These are phyloP conservation scores for Penstemon barbatus DNA, from an alignment of 257 asterid genomes.

Conservation along the genomic window DNA sequence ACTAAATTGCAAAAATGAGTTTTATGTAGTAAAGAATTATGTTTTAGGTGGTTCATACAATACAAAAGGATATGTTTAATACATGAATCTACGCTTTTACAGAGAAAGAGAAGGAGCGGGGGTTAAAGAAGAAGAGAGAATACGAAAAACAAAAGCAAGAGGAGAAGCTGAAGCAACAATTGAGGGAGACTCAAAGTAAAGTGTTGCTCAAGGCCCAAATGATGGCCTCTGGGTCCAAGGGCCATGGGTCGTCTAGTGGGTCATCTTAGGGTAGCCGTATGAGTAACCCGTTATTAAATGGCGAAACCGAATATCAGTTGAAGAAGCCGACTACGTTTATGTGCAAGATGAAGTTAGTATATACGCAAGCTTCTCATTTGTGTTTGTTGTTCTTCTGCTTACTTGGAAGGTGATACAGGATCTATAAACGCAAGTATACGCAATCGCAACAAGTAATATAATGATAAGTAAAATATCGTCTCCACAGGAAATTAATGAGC, in stretches of 20 bases:
- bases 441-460: too few relatives aligned
- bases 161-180: slow-evolving; percentile 73
- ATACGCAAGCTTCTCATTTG: slow-evolving; percentile 24
- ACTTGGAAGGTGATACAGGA: too few relatives aligned
- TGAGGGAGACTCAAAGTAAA: slow-evolving; percentile 77
- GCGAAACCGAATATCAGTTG: too few relatives aligned
- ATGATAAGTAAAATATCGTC: too few relatives aligned
- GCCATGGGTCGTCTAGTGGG: slow-evolving; percentile 77
- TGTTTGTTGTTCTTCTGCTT: slow-evolving; percentile 12
- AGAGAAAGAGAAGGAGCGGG: slow-evolving; percentile 94
- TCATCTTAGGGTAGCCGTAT: slow-evolving; percentile 82
- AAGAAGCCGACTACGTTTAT: too few relatives aligned
- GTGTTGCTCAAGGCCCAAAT: slow-evolving; percentile 82
- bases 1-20: slow-evolving; percentile 3
- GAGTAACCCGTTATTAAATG: too few relatives aligned
- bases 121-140: slow-evolving; percentile 75
- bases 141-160: slow-evolving; percentile 84
- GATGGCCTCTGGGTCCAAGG: slow-evolving; percentile 73
- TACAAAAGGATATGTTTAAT: slow-evolving; percentile 19
- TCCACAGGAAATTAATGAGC: too few relatives aligned
- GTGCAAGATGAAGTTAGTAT: slow-evolving; percentile 98
- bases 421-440: too few relatives aligned
- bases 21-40: slow-evolving; percentile 9
- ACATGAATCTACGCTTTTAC: slow-evolving; percentile 40
- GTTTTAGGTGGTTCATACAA: slow-evolving; percentile 8